Evolutionary conservation across 495 filamentous ascomycete species (phyloP), one percentile per base, ranked within the genome.

Genomic region (Cladorrhinum samala): DNA sequence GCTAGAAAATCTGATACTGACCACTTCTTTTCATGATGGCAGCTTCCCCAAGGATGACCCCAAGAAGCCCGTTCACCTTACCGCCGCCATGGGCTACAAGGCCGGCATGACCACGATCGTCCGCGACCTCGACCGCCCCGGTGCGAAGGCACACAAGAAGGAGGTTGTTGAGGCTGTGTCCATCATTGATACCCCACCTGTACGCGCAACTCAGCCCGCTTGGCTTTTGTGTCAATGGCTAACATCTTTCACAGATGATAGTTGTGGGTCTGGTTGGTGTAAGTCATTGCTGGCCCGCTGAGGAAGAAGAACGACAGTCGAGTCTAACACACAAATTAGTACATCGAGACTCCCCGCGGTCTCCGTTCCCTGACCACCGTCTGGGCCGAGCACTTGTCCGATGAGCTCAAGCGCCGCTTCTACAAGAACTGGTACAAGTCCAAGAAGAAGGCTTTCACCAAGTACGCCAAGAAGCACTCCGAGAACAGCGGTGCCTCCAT

Each of bases 391-490:
- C 94, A 99, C 77, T 74, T 99, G 72, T 86, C 86, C 76, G 94
- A 99, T 74, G 94, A 96, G 80, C 73, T 99, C 76, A 95, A 94
- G 83, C 87, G 94, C 61, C 91, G 94, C 71, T 99, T 99, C 89
- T 99, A 99, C 87, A 99, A 99, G 90, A 99, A 99, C 84, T 99
- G 94, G 94, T 99, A 99, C 88, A 95, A 94, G 83, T 87, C 82
- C 82, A 99, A 99, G 91, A 97, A 96, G 89, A 99, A 99, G 91
- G 94, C 94, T 53, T 99, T 97, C 83, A 99, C 94, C 81, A 96
- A 94, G 83, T 99, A 99, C 78, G 88, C 94, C 82, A 97, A 96
- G 89, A 92, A 95, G 83, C 89, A 97, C 86, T 87, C 94, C 62
- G 91, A 95, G 74, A 86, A 77, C 79, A 84, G 68, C 76, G 92